A percentile compares a stretch with the other conserved stretches of the same genome.
phyloP scores from a whole-genome alignment of 2,329 filamentous ascomycete genomes.

The Fusarium phyllophilum region DNA sequence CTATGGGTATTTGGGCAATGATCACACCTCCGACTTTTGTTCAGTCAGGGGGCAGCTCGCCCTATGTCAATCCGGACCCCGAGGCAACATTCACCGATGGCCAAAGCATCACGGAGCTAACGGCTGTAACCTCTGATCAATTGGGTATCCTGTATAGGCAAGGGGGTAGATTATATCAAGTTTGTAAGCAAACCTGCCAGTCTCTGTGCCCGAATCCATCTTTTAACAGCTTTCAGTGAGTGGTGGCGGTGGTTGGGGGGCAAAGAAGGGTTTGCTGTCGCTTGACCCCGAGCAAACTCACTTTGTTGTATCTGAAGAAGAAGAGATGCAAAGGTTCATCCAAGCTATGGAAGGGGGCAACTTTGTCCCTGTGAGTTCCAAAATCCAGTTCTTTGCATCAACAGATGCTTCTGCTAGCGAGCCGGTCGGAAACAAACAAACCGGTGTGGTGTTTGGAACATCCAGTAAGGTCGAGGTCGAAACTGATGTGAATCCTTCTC shows the following conservation, averaged over 20 bases:
- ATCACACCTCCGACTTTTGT: slow-evolving; percentile 60
- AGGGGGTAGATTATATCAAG: slow-evolving; percentile 58
- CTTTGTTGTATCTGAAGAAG: slow-evolving; percentile 56
- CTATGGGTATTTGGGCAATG: slow-evolving; percentile 78
- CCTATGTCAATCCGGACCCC: slow-evolving; percentile 30
- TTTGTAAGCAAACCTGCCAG: slow-evolving; percentile 43
- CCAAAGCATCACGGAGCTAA: slow-evolving; percentile 34
- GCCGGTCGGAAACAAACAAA: slow-evolving; percentile 15
- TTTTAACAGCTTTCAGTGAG: slow-evolving; percentile 62
- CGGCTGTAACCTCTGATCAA: slow-evolving; percentile 40
- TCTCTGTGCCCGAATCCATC: not conserved
- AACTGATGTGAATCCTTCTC: not conserved
- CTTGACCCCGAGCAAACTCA: slow-evolving; percentile 75
- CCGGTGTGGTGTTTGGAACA: slow-evolving; percentile 49
- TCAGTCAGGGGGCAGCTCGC: slow-evolving; percentile 14
- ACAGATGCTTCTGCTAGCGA: slow-evolving; percentile 42
- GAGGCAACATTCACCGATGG: slow-evolving; percentile 34
- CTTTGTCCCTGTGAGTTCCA: slow-evolving; percentile 71
- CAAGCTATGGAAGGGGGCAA: slow-evolving; percentile 58
- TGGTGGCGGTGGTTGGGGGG: slow-evolving; percentile 86
- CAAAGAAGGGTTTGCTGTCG: slow-evolving; percentile 81
- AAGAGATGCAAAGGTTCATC: slow-evolving; percentile 65
- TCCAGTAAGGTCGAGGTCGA: slow-evolving; percentile 33
- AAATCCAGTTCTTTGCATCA: slow-evolving; percentile 72
- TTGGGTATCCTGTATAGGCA: slow-evolving; percentile 51